phyloP scores from a whole-genome alignment of 108 stramenopile genomes.

The Skeletonema tropicum region DNA sequence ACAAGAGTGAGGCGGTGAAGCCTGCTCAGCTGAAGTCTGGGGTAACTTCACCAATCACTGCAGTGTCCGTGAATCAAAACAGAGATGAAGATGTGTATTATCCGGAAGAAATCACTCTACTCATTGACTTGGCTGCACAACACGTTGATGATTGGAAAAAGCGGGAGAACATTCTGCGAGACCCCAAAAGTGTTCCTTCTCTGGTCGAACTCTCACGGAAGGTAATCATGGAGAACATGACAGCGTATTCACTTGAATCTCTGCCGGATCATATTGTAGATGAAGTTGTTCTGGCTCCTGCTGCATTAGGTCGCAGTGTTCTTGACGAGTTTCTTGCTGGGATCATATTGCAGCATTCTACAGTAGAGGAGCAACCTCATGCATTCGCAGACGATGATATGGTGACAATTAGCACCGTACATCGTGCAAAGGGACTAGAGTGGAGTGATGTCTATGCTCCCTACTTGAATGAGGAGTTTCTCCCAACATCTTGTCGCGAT shows the following conservation, averaged over 20 bases:
- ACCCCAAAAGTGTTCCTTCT: conserved; percentile 1
- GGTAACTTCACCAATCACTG: neutral
- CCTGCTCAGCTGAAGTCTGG: neutral
- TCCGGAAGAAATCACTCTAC: conserved; percentile 3
- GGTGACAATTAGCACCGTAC: conserved; percentile 27
- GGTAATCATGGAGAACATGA: conserved; percentile 1
- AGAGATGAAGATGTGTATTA: neutral
- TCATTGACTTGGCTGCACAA: conserved; percentile 8
- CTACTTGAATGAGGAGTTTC: conserved; percentile 12
- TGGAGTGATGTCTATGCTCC: conserved; percentile 34
- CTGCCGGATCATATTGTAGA: conserved; percentile 26
- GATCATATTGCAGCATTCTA: neutral
- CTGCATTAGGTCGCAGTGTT: conserved; percentile 4
- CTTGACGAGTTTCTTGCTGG: conserved; percentile 13
- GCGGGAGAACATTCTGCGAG: conserved; percentile 1
- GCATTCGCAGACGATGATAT: neutral
- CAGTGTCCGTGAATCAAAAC: neutral
- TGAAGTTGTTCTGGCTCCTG: conserved; percentile 13
- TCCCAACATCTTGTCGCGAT: conserved; percentile 12
- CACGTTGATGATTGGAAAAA: conserved; percentile 17
- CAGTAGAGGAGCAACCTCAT: neutral
- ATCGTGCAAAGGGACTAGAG: conserved; percentile 31
- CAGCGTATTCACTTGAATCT: neutral
- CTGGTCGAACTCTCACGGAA: conserved; percentile 1
- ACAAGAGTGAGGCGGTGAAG: neutral